Conservation (phyloP, 75 land plant genomes). For the Pseudotsuga menziesii region DNA sequence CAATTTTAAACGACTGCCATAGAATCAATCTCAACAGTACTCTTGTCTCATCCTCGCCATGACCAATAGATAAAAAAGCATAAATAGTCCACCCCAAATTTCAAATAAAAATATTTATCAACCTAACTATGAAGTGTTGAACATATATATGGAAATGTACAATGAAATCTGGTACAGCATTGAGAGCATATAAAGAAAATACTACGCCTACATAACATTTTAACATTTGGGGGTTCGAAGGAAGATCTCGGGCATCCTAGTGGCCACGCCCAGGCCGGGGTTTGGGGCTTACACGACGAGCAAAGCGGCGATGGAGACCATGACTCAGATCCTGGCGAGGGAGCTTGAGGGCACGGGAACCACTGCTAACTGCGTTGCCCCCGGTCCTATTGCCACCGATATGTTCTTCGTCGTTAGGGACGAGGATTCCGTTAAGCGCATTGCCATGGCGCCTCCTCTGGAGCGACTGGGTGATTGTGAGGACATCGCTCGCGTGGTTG, state of each 20-base stretch:
- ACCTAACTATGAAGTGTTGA: too few relatives aligned
- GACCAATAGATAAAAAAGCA: too few relatives aligned
- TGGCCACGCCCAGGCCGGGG: conserved; percentile 21
- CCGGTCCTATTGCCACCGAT: conserved; percentile 50
- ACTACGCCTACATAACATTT: too few relatives aligned
- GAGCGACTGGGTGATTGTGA: conserved; percentile 32
- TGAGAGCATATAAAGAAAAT: too few relatives aligned
- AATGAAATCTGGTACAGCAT: too few relatives aligned
- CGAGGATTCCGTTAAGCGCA: conserved; percentile 16
- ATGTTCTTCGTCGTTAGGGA: conserved; percentile 38
- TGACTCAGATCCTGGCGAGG: conserved; percentile 46
- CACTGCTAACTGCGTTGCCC: conserved; percentile 53
- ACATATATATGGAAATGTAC: too few relatives aligned
- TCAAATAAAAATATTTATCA: too few relatives aligned
- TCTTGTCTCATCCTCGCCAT: too few relatives aligned
- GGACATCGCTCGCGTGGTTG: conserved; percentile 38
- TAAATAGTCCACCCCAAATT: too few relatives aligned
- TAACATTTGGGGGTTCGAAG: too few relatives aligned
- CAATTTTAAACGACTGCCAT: too few relatives aligned
- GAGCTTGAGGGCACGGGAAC: conserved; percentile 37
- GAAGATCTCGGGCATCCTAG: conserved; percentile 17
- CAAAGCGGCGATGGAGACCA: conserved; percentile 48
- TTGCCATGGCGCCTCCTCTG: conserved; percentile 19
- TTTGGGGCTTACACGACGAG: conserved; percentile 29
- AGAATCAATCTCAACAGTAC: too few relatives aligned